phyloP scores from a whole-genome alignment of 192 early-diverging fungal species.

The Phycomyces nitens region DNA sequence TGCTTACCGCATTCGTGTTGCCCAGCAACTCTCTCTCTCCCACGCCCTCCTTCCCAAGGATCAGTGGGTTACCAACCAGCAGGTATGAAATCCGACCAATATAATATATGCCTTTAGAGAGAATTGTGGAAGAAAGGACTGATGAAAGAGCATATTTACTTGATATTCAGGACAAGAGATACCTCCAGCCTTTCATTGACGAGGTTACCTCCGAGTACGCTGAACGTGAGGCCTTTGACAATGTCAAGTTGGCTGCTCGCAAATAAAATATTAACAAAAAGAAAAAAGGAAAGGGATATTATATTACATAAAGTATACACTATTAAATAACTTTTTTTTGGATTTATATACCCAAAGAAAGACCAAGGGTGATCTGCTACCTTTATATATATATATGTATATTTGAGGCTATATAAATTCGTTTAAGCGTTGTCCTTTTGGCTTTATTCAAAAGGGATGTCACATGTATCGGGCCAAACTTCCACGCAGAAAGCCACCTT shows the following conservation, averaged over 20 bases:
- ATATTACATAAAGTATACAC: too few relatives aligned
- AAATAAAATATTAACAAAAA: slow-evolving; percentile 1
- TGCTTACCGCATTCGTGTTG: slow-evolving; percentile 75
- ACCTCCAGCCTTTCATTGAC: slow-evolving; percentile 78
- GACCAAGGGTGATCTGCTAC: too few relatives aligned
- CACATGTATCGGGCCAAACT: slow-evolving; percentile 1
- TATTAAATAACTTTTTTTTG: too few relatives aligned
- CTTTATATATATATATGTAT: too few relatives aligned
- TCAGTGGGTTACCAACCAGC: slow-evolving; percentile 73
- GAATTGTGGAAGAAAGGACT: background rate
- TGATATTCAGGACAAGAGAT: slow-evolving; percentile 66
- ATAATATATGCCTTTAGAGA: too few relatives aligned
- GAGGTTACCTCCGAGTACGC: slow-evolving; percentile 77
- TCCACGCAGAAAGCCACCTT: slow-evolving; percentile 4
- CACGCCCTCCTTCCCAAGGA: slow-evolving; percentile 66
- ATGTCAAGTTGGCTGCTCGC: slow-evolving; percentile 35
- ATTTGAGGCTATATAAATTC: too few relatives aligned
- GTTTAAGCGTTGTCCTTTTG: too few relatives aligned
- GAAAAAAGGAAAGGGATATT: background rate
- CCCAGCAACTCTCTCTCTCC: slow-evolving; percentile 69
- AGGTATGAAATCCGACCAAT: slow-evolving; percentile 47
- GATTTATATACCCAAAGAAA: too few relatives aligned
- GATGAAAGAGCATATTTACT: slow-evolving; percentile 9
- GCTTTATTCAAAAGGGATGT: too few relatives aligned
- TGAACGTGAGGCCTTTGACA: slow-evolving; percentile 73